phyloP scores from a whole-genome alignment of 805 yeast species.

The Teunomyces barrocoloradensis region DNA sequence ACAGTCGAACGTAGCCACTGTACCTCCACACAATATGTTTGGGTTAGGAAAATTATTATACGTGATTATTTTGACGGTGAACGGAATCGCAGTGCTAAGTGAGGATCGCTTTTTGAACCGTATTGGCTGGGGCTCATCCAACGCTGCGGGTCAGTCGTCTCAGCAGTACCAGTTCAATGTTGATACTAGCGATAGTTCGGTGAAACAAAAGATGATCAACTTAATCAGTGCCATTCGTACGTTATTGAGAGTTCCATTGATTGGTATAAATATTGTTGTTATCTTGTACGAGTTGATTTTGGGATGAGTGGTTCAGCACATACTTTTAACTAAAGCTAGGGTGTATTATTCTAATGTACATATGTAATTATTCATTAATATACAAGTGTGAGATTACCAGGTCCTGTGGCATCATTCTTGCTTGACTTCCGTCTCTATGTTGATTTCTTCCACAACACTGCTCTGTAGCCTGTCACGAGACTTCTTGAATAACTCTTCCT shows the following conservation, averaged over 20 bases:
- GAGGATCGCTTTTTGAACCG: conserved; percentile 78
- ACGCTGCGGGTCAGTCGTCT: conserved; percentile 10
- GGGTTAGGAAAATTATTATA: conserved; percentile 61
- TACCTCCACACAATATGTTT: conserved; percentile 37
- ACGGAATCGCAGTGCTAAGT: conserved; percentile 74
- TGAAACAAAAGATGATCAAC: conserved; percentile 59
- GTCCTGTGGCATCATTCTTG: neutral
- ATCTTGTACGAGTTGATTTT: conserved; percentile 67
- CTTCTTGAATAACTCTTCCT: conserved; percentile 85
- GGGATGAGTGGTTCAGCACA: conserved; percentile 41
- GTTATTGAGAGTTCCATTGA: conserved; percentile 69
- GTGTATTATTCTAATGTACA: conserved; percentile 5
- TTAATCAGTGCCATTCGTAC: conserved; percentile 75
- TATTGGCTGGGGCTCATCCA: conserved; percentile 36
- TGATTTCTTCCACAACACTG: conserved; percentile 13
- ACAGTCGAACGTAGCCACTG: neutral
- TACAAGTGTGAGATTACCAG: conserved; percentile 1
- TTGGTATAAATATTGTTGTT: conserved; percentile 62
- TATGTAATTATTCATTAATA: conserved; percentile 5
- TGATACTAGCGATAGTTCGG: conserved; percentile 37
- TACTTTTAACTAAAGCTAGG: neutral
- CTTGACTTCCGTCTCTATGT: conserved; percentile 9
- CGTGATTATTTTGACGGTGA: conserved; percentile 57
- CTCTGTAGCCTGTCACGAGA: conserved; percentile 63
- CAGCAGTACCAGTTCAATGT: conserved; percentile 43